Conservation (phyloP, 129 eudicot species). For the Oenanthe sinensis region DNA sequence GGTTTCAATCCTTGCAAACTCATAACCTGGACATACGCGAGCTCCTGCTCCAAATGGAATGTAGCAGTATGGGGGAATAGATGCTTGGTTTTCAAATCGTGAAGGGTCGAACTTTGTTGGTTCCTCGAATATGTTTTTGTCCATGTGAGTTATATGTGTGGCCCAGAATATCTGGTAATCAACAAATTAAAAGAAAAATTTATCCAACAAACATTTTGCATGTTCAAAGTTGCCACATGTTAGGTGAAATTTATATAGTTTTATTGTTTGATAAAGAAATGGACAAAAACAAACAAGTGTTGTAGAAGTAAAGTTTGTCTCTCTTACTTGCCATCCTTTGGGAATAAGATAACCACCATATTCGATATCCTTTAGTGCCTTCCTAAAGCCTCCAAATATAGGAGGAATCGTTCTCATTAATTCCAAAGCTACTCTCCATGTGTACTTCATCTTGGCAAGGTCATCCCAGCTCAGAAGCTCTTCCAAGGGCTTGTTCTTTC, state of each 20-base stretch:
- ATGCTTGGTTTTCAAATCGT: constrained; percentile 39
- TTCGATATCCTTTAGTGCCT: constrained; percentile 29
- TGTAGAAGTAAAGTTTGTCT: background rate
- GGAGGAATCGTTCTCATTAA: constrained; percentile 30
- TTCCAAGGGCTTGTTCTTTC: constrained; percentile 17
- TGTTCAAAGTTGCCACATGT: background rate
- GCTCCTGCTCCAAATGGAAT: constrained; percentile 65
- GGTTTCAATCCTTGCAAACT: constrained; percentile 68
- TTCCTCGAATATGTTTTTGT: constrained; percentile 35
- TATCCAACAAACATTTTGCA: background rate
- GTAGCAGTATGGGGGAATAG: constrained; percentile 47
- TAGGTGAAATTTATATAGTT: background rate
- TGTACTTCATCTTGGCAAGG: constrained; percentile 39
- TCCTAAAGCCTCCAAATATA: constrained; percentile 34
- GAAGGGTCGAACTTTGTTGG: constrained; percentile 47
- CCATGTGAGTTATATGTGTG: constrained; percentile 50
- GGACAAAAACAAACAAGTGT: background rate
- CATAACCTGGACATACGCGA: constrained; percentile 66
- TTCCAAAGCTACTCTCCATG: constrained; percentile 41
- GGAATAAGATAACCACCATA: constrained; percentile 36
- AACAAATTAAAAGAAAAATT: background rate
- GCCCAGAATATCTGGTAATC: constrained; percentile 37
- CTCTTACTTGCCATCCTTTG: constrained; percentile 54
- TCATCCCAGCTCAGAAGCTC: constrained; percentile 36
- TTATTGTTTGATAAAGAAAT: background rate